Evolutionary conservation across 441 rosid genomes (phyloP).

Genomic region (Syzygium syzygioides): DNA sequence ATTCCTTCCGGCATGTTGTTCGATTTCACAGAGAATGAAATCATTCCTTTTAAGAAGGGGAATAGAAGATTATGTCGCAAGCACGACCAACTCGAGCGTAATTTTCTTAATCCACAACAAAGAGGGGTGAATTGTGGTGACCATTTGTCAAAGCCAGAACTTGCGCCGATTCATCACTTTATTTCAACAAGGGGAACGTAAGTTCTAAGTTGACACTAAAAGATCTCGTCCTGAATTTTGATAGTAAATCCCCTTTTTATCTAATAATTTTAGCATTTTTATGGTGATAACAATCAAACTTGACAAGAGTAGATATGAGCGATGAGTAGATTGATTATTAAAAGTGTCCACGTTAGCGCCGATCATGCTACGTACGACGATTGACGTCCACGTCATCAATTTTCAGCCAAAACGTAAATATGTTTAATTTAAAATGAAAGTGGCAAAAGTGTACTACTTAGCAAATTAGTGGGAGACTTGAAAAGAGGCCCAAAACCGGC

Average conservation of each 20-base stretch:
- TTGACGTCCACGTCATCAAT: too few relatives aligned
- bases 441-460: neutral
- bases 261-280: neutral
- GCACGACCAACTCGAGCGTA: neutral
- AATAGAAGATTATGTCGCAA: neutral
- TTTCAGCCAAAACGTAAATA: too few relatives aligned
- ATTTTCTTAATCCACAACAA: neutral
- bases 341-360: fast-evolving
- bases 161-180: neutral
- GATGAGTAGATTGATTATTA: neutral
- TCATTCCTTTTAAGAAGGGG: neutral
- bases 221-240: neutral
- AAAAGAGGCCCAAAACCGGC: neutral
- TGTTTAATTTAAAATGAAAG: too few relatives aligned
- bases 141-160: neutral
- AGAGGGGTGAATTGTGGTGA: neutral
- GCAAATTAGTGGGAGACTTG: neutral
- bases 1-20: neutral
- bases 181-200: neutral
- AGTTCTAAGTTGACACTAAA: neutral
- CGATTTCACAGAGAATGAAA: neutral
- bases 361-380: too few relatives aligned
- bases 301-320: too few relatives aligned
- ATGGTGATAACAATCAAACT: neutral
- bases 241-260: neutral